These are phyloP conservation scores for Candida tallmaniae DNA, from an alignment of 805 yeast species.

Conservation along the genomic window DNA sequence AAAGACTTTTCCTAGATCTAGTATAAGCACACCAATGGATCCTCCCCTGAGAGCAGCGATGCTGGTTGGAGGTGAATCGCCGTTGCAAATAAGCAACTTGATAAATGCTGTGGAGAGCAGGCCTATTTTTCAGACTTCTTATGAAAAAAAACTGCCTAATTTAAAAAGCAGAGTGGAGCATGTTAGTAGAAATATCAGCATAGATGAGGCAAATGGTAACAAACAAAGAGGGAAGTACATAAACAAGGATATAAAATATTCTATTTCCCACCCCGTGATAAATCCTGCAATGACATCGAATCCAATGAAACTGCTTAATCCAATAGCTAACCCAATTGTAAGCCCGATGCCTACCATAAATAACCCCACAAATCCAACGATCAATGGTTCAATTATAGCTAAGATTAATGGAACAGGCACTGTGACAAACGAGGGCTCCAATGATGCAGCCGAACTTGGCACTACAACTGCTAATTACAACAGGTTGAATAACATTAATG, in stretches of 20 bases:
- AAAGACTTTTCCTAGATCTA: neutral
- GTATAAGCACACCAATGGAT: neutral
- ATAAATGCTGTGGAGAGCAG: conserved; percentile 11
- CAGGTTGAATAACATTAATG: neutral
- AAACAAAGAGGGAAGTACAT: no score
- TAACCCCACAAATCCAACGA: no score
- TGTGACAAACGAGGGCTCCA: neutral
- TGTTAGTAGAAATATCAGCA: neutral
- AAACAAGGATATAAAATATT: neutral
- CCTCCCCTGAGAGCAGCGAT: neutral
- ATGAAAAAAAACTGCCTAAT: no score
- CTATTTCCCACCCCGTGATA: neutral
- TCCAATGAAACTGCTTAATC: neutral
- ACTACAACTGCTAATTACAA: neutral
- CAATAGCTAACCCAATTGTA: no score
- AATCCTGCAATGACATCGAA: neutral
- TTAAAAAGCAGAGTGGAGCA: neutral
- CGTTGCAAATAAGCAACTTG: conserved; percentile 17
- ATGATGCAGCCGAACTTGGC: neutral
- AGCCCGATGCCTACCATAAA: no score
- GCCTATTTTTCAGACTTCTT: no score
- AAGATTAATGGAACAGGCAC: neutral
- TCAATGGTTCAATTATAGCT: no score
- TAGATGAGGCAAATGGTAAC: no score
- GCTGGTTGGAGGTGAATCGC: conserved; percentile 6